These are phyloP conservation scores for Rhodotorula toruloides DNA, from an alignment of 768 basidiomycete genomes.

Conservation along the genomic window DNA sequence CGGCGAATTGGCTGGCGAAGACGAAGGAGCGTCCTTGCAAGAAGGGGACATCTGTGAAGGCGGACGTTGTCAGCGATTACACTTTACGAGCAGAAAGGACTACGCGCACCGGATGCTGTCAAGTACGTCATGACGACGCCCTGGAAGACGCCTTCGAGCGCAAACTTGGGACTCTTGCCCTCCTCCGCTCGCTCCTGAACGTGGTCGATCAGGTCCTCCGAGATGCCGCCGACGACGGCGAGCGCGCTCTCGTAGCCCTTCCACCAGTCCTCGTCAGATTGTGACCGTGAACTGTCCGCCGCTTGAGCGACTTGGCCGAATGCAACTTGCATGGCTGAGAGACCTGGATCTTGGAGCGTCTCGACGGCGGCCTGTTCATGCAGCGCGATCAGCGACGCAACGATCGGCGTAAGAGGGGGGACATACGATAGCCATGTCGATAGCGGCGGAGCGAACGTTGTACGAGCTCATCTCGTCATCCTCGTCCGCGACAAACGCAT, in stretches of 20 bases:
- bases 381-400: too few relatives aligned
- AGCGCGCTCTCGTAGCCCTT: slow-evolving; percentile 72
- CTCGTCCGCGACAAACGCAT: slow-evolving; percentile 88
- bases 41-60: slow-evolving; percentile 69
- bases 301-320: slow-evolving; percentile 16
- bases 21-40: slow-evolving; percentile 91
- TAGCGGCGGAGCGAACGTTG: slow-evolving; percentile 73
- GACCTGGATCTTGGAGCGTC: slow-evolving; percentile 15
- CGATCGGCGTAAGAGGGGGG: too few relatives aligned
- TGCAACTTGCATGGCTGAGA: slow-evolving; percentile 27
- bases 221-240: slow-evolving; percentile 61
- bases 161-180: slow-evolving; percentile 62
- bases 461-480: slow-evolving; percentile 82
- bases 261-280: slow-evolving; percentile 54
- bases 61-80: background rate
- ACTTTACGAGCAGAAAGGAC: too few relatives aligned
- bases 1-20: slow-evolving; percentile 82
- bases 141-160: slow-evolving; percentile 69
- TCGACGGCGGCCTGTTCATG: slow-evolving; percentile 26
- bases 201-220: slow-evolving; percentile 68
- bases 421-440: slow-evolving; percentile 72
- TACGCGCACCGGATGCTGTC: slow-evolving; percentile 63
- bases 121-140: slow-evolving; percentile 75
- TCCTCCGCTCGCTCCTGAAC: slow-evolving; percentile 69
- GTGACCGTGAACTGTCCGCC: slow-evolving; percentile 15